Conservation (phyloP, 2,329 filamentous ascomycete genomes). For the Penicillium hordei region DNA sequence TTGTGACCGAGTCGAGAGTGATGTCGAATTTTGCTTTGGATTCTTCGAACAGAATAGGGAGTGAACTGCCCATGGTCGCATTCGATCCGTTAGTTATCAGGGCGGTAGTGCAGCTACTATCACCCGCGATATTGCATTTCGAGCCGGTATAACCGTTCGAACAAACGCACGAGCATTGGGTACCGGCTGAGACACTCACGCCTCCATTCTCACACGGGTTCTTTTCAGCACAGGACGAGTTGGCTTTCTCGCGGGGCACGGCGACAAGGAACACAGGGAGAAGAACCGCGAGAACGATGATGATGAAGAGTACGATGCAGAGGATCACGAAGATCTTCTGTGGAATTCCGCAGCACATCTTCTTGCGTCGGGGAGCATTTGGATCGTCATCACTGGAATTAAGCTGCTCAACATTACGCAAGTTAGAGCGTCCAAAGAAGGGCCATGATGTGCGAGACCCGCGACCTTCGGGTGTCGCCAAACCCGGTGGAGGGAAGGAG, state of each 20-base stretch:
- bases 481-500: slow-evolving; percentile 61
- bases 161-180: slow-evolving; percentile 81
- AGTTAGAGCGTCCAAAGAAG: slow-evolving; percentile 37
- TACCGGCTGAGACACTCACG: slow-evolving; percentile 66
- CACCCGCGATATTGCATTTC: slow-evolving; percentile 53
- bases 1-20: slow-evolving; percentile 65
- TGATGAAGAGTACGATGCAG: slow-evolving; percentile 64
- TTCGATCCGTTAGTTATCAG: slow-evolving; percentile 51
- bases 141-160: slow-evolving; percentile 78
- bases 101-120: slow-evolving; percentile 57
- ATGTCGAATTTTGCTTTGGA: slow-evolving; percentile 71
- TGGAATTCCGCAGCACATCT: slow-evolving; percentile 75
- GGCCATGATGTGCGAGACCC: slow-evolving; percentile 41
- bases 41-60: slow-evolving; percentile 70
- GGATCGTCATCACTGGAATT: slow-evolving; percentile 23
- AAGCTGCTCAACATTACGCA: slow-evolving; percentile 33
- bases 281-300: slow-evolving; percentile 78
- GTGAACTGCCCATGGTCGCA: slow-evolving; percentile 76
- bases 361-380: slow-evolving; percentile 49
- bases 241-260: slow-evolving; percentile 52
- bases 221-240: slow-evolving; percentile 56
- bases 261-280: slow-evolving; percentile 69
- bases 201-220: slow-evolving; percentile 77
- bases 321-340: slow-evolving; percentile 72
- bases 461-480: slow-evolving; percentile 48